phyloP scores from a whole-genome alignment of 2,329 filamentous ascomycete genomes.

The Alternaria conjuncta region DNA sequence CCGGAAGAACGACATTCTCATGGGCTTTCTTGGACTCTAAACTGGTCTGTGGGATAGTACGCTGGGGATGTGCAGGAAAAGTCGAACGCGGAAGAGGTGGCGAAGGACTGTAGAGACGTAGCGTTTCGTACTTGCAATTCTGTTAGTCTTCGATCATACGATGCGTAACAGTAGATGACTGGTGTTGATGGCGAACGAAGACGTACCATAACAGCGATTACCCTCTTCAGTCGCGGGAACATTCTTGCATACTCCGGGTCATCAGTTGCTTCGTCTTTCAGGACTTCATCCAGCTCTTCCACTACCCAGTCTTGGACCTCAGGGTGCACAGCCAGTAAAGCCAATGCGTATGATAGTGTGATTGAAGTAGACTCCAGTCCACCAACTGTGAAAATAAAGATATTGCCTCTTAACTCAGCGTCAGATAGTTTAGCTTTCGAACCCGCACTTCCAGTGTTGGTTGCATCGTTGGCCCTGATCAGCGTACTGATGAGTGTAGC shows the following conservation, averaged over 20 bases:
- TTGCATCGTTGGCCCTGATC: slow-evolving; percentile 24
- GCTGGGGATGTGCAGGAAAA: neutral
- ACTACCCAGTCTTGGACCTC: slow-evolving; percentile 60
- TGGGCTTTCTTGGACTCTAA: neutral
- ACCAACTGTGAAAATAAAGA: slow-evolving; percentile 41
- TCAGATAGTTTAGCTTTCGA: slow-evolving; percentile 17
- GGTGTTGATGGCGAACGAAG: neutral
- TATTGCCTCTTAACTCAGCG: slow-evolving; percentile 37
- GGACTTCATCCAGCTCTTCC: slow-evolving; percentile 55
- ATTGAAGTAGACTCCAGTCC: slow-evolving; percentile 51
- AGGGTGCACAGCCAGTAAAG: slow-evolving; percentile 55
- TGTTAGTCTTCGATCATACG: neutral
- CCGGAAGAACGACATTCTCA: slow-evolving; percentile 13
- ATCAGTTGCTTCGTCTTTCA: slow-evolving; percentile 22
- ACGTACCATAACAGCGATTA: slow-evolving; percentile 57
- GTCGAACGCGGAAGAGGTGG: slow-evolving; percentile 21
- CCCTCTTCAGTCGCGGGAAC: slow-evolving; percentile 54
- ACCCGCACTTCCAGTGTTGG: neutral
- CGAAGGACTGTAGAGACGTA: slow-evolving; percentile 33
- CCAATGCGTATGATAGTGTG: slow-evolving; percentile 58
- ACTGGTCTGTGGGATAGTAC: slow-evolving; percentile 5
- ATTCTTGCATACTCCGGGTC: slow-evolving; percentile 48
- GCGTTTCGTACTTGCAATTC: slow-evolving; percentile 31
- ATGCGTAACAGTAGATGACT: neutral
- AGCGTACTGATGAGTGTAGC: slow-evolving; percentile 35